These are phyloP conservation scores for Thraustochytrium striatum DNA, from an alignment of 352 stramenopile species.

Conservation along the genomic window DNA sequence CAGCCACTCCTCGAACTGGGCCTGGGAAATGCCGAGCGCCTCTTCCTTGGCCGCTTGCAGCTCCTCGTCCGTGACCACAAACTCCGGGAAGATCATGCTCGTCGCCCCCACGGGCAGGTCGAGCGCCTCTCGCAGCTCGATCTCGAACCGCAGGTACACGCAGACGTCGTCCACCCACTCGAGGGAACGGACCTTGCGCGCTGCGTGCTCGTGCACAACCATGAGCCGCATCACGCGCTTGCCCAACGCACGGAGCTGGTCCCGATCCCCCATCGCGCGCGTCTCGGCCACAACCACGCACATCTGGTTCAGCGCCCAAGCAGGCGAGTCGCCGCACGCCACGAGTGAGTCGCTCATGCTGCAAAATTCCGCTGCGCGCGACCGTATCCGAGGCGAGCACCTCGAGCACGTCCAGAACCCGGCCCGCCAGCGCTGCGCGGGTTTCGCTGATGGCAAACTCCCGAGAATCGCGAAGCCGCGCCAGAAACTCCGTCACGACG, in stretches of 20 bases:
- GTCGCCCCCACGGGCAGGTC: not conserved
- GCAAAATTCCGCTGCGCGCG: not conserved
- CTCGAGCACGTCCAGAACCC: constrained; percentile 9
- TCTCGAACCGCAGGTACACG: constrained; percentile 19
- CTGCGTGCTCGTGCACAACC: constrained; percentile 3
- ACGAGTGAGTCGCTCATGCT: not conserved
- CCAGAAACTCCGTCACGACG: not conserved
- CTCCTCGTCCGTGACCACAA: not conserved
- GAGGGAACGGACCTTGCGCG: not conserved
- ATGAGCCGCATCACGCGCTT: not conserved
- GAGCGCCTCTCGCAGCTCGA: not conserved
- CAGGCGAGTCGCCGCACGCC: not conserved
- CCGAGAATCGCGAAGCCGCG: not conserved
- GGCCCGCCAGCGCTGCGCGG: not conserved
- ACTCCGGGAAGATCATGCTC: not conserved
- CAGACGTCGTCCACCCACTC: not conserved
- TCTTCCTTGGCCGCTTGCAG: not conserved
- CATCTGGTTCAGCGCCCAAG: constrained; percentile 3
- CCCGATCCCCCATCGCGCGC: not conserved
- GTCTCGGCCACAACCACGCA: not conserved
- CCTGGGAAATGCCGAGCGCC: not conserved
- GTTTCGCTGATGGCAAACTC: not conserved
- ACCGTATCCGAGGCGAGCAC: not conserved
- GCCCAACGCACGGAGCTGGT: not conserved
- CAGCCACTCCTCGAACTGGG: not conserved